Evolutionary conservation across 441 rosid species (phyloP).

Genomic region (Omphalea diandra): DNA sequence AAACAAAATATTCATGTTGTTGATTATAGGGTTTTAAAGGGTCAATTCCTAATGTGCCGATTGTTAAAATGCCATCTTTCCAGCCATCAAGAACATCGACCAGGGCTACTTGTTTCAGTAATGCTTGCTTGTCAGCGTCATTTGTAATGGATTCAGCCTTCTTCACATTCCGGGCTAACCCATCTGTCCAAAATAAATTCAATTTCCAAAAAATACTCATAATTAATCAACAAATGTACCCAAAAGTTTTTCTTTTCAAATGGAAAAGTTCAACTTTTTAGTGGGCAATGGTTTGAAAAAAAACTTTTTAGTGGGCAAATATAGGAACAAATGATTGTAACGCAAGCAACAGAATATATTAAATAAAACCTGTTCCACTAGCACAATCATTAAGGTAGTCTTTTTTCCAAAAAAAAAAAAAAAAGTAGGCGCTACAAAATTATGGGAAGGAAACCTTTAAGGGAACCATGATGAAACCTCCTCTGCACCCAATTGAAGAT

Average conservation of each 20-base stretch:
- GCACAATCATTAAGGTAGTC: too few relatives aligned
- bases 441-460: too few relatives aligned
- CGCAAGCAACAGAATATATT: background rate
- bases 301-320: background rate
- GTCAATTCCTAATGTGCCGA: constrained; percentile 90
- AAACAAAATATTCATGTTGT: constrained; percentile 33
- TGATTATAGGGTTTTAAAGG: constrained; percentile 44
- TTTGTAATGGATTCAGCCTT: constrained; percentile 50
- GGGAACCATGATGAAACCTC: constrained; percentile 45
- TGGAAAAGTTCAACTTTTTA: too few relatives aligned
- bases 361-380: too few relatives aligned
- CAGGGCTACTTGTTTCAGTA: constrained; percentile 58
- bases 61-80: constrained; percentile 76
- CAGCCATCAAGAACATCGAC: constrained; percentile 70
- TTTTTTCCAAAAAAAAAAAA: background rate
- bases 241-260: background rate
- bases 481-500: constrained; percentile 81
- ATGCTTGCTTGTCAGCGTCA: constrained; percentile 56
- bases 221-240: constrained; percentile 1
- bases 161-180: constrained; percentile 45
- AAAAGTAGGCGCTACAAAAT: too few relatives aligned
- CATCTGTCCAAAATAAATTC: constrained; percentile 33
- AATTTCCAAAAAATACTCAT: background rate
- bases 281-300: background rate
- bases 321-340: background rate